phyloP scores from a whole-genome alignment of 2,329 filamentous ascomycete species.

The Pyricularia grisea region DNA sequence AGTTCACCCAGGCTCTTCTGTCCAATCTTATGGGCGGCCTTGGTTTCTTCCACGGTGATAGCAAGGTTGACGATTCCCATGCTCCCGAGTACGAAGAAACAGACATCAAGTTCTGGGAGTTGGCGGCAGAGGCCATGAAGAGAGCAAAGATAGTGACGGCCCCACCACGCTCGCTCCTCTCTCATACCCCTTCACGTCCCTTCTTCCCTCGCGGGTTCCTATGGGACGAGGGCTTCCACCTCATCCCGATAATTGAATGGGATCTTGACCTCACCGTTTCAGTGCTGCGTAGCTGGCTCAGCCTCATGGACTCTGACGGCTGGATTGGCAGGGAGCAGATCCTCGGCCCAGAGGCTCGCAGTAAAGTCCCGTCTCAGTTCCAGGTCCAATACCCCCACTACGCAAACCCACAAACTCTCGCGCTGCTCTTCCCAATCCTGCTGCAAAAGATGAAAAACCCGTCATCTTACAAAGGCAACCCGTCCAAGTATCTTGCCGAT shows the following conservation, averaged over 20 bases:
- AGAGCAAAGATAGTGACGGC: conserved; percentile 57
- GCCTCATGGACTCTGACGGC: conserved; percentile 84
- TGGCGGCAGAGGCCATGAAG: conserved; percentile 64
- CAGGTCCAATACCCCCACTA: conserved; percentile 90
- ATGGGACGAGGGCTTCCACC: conserved; percentile 92
- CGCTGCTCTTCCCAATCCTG: conserved; percentile 72
- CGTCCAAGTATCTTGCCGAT: conserved; percentile 13
- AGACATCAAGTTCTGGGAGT: conserved; percentile 84
- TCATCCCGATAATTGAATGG: conserved; percentile 83
- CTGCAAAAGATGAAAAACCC: conserved; percentile 59
- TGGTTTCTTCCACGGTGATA: conserved; percentile 82
- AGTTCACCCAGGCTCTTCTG: conserved; percentile 75
- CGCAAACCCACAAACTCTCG: conserved; percentile 84
- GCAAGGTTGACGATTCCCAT: conserved; percentile 75
- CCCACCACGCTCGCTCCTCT: conserved; percentile 75
- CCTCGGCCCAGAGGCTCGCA: conserved; percentile 74
- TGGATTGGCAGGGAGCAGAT: conserved; percentile 95
- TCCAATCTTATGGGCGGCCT: conserved; percentile 85
- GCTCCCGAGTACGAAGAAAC: conserved; percentile 82
- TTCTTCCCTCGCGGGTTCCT: conserved; percentile 91
- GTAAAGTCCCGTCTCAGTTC: conserved; percentile 82
- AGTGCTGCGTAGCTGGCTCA: conserved; percentile 86
- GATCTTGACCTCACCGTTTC: conserved; percentile 76
- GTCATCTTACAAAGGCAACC: conserved; percentile 53
- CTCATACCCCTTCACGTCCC: conserved; percentile 74